Conservation (phyloP, 208 protist species). For the Trypanosoma caninum region DNA sequence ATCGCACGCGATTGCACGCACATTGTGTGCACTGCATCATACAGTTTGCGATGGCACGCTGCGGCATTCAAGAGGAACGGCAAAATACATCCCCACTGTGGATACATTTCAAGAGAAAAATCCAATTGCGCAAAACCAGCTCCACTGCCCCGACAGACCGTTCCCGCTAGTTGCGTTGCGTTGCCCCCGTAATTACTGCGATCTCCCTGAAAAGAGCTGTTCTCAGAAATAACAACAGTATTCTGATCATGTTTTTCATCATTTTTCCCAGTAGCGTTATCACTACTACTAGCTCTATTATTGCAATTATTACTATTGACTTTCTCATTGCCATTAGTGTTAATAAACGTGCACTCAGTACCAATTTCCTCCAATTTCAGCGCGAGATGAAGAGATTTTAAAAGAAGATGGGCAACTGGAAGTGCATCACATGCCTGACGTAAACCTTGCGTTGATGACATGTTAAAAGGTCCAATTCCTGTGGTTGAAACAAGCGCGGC, state of each 20-base stretch:
- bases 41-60: conserved; percentile 33
- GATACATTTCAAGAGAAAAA: conserved; percentile 49
- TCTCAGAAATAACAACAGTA: no score
- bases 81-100: conserved; percentile 57
- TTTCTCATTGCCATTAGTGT: not conserved
- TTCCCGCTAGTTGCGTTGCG: no score
- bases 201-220: no score
- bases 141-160: no score
- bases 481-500: conserved; percentile 38
- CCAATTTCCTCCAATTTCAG: conserved; percentile 43
- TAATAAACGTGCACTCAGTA: not conserved
- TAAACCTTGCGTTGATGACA: conserved; percentile 44
- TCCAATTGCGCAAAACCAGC: conserved; percentile 52
- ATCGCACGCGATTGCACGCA: conserved; percentile 55
- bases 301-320: conserved; percentile 2
- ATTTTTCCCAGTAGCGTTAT: not conserved
- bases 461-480: conserved; percentile 69
- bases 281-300: not conserved
- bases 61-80: conserved; percentile 54
- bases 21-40: conserved; percentile 59
- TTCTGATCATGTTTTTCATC: not conserved
- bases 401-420: conserved; percentile 58
- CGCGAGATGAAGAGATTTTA: conserved; percentile 78
- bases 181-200: no score
- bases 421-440: conserved; percentile 67